A percentile compares a stretch with the other conserved stretches of the same genome.
These are phyloP conservation scores for Alternaria brassicae DNA, from an alignment of 2,329 filamentous ascomycete genomes.

Conservation along the genomic window DNA sequence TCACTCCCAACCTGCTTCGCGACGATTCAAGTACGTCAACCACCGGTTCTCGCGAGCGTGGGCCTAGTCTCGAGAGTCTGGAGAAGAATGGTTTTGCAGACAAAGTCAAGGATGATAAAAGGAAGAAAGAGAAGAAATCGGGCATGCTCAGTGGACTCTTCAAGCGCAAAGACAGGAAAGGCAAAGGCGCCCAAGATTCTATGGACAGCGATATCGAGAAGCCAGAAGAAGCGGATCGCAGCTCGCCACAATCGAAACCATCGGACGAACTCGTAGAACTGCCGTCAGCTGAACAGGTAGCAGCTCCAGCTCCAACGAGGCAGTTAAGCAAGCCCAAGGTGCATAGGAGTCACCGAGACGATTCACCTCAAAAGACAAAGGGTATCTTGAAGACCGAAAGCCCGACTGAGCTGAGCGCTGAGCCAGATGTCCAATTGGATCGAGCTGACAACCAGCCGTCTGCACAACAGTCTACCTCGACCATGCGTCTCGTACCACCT, in stretches of 20 bases:
- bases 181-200: slow-evolving; percentile 37
- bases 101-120: slow-evolving; percentile 73
- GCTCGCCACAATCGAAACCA: slow-evolving; percentile 44
- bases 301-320: slow-evolving; percentile 33
- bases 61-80: slow-evolving; percentile 76
- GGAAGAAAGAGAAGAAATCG: slow-evolving; percentile 73
- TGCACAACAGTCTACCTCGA: slow-evolving; percentile 31
- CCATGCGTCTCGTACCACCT: slow-evolving; percentile 46
- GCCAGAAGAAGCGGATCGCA: slow-evolving; percentile 46
- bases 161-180: slow-evolving; percentile 70
- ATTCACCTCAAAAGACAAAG: slow-evolving; percentile 44
- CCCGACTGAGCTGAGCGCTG: slow-evolving; percentile 33
- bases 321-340: slow-evolving; percentile 50
- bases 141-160: slow-evolving; percentile 75
- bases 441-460: slow-evolving; percentile 18
- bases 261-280: slow-evolving; percentile 40
- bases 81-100: slow-evolving; percentile 72
- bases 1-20: slow-evolving; percentile 89
- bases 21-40: slow-evolving; percentile 68
- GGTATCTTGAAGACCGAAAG: slow-evolving; percentile 43
- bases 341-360: slow-evolving; percentile 45
- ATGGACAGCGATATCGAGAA: slow-evolving; percentile 57
- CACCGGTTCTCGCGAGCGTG: slow-evolving; percentile 55
- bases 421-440: slow-evolving; percentile 24
- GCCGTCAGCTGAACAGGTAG: slow-evolving; percentile 39